These are phyloP conservation scores for Wickerhamiella dianesei DNA, from an alignment of 805 yeast species.

Conservation along the genomic window DNA sequence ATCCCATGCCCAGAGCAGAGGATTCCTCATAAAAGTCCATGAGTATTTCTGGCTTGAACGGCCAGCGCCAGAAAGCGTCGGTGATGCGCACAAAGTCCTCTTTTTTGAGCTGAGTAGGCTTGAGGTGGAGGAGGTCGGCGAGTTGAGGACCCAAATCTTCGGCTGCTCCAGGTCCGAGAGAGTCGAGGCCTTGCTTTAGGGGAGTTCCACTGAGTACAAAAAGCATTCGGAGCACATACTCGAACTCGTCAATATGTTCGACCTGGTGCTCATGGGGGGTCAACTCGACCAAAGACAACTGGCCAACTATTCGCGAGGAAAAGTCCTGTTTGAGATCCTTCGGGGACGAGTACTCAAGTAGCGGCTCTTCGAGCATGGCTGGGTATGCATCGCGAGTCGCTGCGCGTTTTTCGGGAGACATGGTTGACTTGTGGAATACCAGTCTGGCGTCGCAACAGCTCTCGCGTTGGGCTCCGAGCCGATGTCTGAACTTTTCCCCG, in stretches of 20 bases:
- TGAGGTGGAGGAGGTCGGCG: conserved; percentile 30
- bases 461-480: conserved; percentile 52
- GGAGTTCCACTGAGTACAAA: conserved; percentile 37
- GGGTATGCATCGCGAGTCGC: conserved; percentile 10
- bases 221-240: conserved; percentile 50
- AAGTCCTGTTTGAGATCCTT: conserved; percentile 6
- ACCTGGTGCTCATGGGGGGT: conserved; percentile 34
- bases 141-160: conserved; percentile 27
- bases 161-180: conserved; percentile 70
- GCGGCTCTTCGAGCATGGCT: conserved; percentile 7
- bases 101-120: conserved; percentile 35
- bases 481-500: conserved; percentile 39
- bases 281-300: conserved; percentile 41
- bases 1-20: background rate
- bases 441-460: conserved; percentile 42
- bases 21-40: conserved; percentile 31
- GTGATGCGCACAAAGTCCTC: conserved; percentile 44
- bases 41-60: conserved; percentile 59
- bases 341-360: conserved; percentile 7
- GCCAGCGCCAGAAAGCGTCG: conserved; percentile 55
- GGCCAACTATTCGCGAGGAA: conserved; percentile 18
- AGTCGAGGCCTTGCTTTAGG: conserved; percentile 33
- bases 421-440: conserved; percentile 12
- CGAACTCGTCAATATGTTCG: conserved; percentile 42
- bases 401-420: conserved; percentile 20